These are phyloP conservation scores for Seiridium cupressi DNA, from an alignment of 2,329 filamentous ascomycete genomes.

Conservation along the genomic window DNA sequence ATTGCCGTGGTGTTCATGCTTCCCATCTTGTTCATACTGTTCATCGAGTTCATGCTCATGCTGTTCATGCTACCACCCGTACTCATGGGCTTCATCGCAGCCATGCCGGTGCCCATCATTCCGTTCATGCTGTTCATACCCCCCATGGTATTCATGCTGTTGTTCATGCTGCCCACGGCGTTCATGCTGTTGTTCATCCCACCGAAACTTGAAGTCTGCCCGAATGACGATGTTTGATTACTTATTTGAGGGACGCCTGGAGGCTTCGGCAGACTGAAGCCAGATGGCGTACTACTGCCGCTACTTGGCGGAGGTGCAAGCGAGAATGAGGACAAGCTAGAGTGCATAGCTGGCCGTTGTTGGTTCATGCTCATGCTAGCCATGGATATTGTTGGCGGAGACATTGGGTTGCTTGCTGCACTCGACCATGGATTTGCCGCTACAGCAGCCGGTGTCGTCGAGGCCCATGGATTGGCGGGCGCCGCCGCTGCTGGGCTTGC, in stretches of 20 bases:
- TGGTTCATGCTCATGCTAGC: constrained; percentile 47
- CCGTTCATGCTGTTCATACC: constrained; percentile 19
- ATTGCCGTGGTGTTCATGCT: constrained; percentile 19
- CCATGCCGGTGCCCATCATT: constrained; percentile 24
- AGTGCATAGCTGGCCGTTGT: constrained; percentile 34
- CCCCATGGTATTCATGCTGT: constrained; percentile 15
- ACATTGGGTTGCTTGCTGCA: constrained; percentile 29
- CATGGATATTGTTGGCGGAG: constrained; percentile 37
- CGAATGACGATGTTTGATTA: constrained; percentile 21
- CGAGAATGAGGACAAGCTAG: constrained; percentile 50
- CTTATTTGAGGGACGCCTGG: constrained; percentile 31
- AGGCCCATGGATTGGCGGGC: constrained; percentile 48
- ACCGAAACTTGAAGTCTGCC: constrained; percentile 11
- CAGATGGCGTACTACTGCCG: constrained; percentile 26
- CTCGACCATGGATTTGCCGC: constrained; percentile 47
- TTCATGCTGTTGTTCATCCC: constrained; percentile 13
- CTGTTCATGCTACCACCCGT: constrained; percentile 14
- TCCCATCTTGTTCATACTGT: constrained; percentile 16
- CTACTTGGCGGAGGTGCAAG: constrained; percentile 52
- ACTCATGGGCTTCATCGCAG: constrained; percentile 17
- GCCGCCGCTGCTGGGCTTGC: constrained; percentile 34
- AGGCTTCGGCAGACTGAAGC: constrained; percentile 48
- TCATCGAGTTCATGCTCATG: constrained; percentile 17
- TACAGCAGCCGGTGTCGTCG: constrained; percentile 35
- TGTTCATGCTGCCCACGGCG: constrained; percentile 18